phyloP scores from a whole-genome alignment of 768 basidiomycete genomes.

The Ramaria rubella region DNA sequence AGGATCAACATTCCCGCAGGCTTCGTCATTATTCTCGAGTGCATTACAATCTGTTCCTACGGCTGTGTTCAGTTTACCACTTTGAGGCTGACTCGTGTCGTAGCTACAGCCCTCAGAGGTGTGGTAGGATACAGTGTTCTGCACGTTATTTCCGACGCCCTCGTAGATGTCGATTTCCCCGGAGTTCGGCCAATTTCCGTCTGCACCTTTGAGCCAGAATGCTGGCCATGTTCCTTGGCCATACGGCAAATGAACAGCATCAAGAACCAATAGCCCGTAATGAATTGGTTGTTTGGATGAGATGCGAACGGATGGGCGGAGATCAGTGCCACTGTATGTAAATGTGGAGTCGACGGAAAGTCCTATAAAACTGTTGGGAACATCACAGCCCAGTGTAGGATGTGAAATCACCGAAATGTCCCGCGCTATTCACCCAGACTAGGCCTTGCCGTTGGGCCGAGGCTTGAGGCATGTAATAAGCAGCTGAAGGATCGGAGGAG shows the following conservation, averaged over 20 bases:
- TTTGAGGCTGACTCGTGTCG: constrained; percentile 19
- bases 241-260: constrained; percentile 82
- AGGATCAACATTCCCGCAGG: constrained; percentile 36
- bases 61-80: constrained; percentile 26
- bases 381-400: too few relatives aligned
- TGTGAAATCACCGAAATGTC: constrained; percentile 4
- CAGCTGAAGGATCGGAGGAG: neutral
- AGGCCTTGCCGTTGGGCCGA: constrained; percentile 4
- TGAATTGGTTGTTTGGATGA: constrained; percentile 1
- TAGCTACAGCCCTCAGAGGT: constrained; percentile 32
- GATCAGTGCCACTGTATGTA: neutral
- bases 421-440: constrained; percentile 8
- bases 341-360: constrained; percentile 9
- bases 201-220: constrained; percentile 46
- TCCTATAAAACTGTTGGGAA: too few relatives aligned
- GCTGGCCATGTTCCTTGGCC: constrained; percentile 89
- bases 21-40: constrained; percentile 27
- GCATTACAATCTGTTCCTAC: constrained; percentile 31
- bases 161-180: constrained; percentile 41
- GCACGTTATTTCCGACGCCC: constrained; percentile 34
- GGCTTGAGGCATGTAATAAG: constrained; percentile 7
- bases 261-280: constrained; percentile 64
- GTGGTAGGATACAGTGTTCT: constrained; percentile 40
- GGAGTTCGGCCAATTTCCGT: constrained; percentile 29
- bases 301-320: constrained; percentile 7